Conservation (phyloP, 2,329 filamentous ascomycete genomes). For the Sporothrix globosa region DNA sequence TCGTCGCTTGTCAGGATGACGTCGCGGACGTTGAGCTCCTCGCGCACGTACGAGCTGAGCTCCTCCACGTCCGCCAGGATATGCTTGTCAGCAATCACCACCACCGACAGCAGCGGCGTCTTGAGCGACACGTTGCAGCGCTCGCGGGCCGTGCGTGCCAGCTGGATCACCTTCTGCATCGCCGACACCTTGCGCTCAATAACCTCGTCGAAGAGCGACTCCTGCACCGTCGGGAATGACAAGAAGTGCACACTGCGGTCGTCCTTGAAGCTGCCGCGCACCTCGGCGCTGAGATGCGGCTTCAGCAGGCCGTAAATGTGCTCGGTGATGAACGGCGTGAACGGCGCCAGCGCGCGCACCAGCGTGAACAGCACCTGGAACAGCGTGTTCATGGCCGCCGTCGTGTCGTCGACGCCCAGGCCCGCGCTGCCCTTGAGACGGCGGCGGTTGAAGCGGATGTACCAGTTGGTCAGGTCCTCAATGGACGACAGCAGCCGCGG, state of each 20-base stretch:
- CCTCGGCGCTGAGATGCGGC: slow-evolving; percentile 75
- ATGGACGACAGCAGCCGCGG: slow-evolving; percentile 81
- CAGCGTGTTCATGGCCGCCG: slow-evolving; percentile 88
- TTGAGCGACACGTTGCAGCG: slow-evolving; percentile 83
- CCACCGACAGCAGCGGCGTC: slow-evolving; percentile 83
- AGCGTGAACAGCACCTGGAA: slow-evolving; percentile 93
- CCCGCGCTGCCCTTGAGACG: slow-evolving; percentile 89
- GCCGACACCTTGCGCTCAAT: slow-evolving; percentile 84
- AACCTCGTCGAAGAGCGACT: slow-evolving; percentile 82
- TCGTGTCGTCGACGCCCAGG: slow-evolving; percentile 78
- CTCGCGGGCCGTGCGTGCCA: slow-evolving; percentile 84
- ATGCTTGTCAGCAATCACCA: slow-evolving; percentile 83
- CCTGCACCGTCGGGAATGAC: slow-evolving; percentile 81
- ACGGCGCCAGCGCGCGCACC: slow-evolving; percentile 84
- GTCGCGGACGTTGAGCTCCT: slow-evolving; percentile 89
- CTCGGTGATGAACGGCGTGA: slow-evolving; percentile 94
- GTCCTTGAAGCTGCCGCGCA: slow-evolving; percentile 64
- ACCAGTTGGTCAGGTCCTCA: slow-evolving; percentile 89
- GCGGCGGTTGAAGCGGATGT: slow-evolving; percentile 91
- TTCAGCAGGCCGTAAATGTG: slow-evolving; percentile 87
- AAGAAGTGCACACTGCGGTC: slow-evolving; percentile 90
- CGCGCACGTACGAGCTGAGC: slow-evolving; percentile 82
- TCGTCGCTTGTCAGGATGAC: slow-evolving; percentile 84
- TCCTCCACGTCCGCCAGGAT: slow-evolving; percentile 87
- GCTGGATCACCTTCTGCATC: slow-evolving; percentile 96